phyloP scores from a whole-genome alignment of 768 basidiomycete genomes.

The Lactarius pseudohatsudake region DNA sequence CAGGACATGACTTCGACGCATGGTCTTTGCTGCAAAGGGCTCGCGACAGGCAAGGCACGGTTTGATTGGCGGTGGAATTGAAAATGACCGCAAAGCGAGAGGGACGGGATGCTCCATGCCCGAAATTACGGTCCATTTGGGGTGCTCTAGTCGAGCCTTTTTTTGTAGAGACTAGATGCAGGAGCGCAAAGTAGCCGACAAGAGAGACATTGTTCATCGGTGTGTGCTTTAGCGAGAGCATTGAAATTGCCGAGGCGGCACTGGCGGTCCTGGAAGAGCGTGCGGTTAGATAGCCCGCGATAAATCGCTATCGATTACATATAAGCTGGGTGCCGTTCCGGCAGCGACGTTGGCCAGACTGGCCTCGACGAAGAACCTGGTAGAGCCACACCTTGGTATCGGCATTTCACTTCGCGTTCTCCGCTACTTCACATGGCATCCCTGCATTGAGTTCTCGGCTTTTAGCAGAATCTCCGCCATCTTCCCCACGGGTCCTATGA shows the following conservation, averaged over 20 bases:
- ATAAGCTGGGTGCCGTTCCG: background rate
- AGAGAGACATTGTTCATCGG: background rate
- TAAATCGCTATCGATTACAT: background rate
- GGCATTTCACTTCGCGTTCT: background rate
- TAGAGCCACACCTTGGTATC: background rate
- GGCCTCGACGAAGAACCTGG: background rate
- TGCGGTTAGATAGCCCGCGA: background rate
- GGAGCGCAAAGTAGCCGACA: background rate
- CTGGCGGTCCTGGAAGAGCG: background rate
- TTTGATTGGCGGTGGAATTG: background rate
- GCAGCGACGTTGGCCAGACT: background rate
- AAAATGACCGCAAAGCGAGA: background rate
- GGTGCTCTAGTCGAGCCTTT: background rate
- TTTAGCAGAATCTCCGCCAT: background rate
- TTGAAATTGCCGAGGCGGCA: background rate
- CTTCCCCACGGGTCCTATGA: background rate
- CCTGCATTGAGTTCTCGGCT: background rate
- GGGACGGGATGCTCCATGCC: background rate
- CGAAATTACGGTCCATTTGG: background rate
- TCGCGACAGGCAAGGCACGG: background rate
- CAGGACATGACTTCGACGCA: background rate
- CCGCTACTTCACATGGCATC: background rate
- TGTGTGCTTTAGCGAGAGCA: background rate
- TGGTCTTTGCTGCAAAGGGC: background rate
- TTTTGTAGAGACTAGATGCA: background rate